Conservation (phyloP, 305 asterid genomes). For the Lippia alba region DNA sequence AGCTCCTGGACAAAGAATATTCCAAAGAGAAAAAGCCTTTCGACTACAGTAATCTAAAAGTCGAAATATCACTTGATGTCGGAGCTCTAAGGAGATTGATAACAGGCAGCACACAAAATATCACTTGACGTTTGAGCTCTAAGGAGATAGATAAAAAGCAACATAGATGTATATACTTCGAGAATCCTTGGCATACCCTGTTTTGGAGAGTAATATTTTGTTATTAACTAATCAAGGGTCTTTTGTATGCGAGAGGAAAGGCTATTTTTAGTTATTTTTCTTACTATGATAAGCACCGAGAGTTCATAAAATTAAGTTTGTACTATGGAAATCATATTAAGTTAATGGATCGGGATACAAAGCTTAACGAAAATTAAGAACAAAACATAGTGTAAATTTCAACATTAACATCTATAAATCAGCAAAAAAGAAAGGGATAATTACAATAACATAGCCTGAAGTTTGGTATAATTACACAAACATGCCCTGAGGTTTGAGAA, state of each 20-base stretch:
- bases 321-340: too few species aligned
- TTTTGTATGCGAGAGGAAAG: not conserved
- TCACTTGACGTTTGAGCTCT: slow-evolving; percentile 23
- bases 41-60: slow-evolving; percentile 38
- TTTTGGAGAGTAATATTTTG: slow-evolving; percentile 18
- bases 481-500: too few species aligned
- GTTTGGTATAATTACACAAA: too few species aligned
- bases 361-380: too few species aligned
- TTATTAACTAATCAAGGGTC: slow-evolving; percentile 1
- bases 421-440: too few species aligned
- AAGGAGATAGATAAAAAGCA: slow-evolving; percentile 26
- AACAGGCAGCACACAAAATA: slow-evolving; percentile 20
- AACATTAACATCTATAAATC: too few species aligned
- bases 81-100: slow-evolving; percentile 20
- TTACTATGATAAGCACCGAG: not conserved
- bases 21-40: slow-evolving; percentile 52
- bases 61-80: not conserved
- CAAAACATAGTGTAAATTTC: too few species aligned
- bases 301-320: not conserved
- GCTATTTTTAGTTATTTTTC: not conserved
- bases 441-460: too few species aligned
- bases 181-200: slow-evolving; percentile 25
- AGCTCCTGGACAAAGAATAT: slow-evolving; percentile 95
- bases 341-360: too few species aligned
- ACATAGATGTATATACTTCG: slow-evolving; percentile 34